Evolutionary conservation across 169 alveolate species (phyloP), one percentile per base, ranked within the genome.

Genomic region (Eimeria praecox): DNA sequence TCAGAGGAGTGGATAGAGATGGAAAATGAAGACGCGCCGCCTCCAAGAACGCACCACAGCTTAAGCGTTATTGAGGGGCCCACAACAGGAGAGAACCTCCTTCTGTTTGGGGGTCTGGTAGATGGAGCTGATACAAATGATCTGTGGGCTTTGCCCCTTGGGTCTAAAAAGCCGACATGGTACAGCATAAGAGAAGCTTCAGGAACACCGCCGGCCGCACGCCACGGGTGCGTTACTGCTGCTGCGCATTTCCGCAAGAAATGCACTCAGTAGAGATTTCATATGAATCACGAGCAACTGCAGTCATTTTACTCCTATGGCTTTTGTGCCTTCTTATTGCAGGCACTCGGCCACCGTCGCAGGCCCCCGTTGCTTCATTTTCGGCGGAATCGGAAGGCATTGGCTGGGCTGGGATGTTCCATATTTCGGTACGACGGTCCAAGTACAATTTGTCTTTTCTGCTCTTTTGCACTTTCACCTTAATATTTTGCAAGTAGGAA

Each of bases 361-460:
- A 27, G 71, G 77, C 35, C 38, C 91, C 35, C 91, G 91, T 18
- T 83, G 91, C 77, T 83, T 83, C 52, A 83, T 83, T 40, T 83
- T 83, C 52, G 91, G 91, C 12, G 91, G 91, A n/a, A 9, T 46
- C 22, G 91, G 91, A 42, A 46, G 27, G 52, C 71, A 83, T 54
- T 83, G 91, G 91, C 6, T 83, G 91, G 91, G 91, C 3, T 83
- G 91, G 91, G 91, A 83, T 16, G 54, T 83, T 46, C 18, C 71
- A 24, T 83, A 49, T n/a, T 83, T 83, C 35, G 91, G 91, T 83
- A 14, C 4, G 91, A 3, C n/a, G 8, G 3, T 24, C 40, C 8
- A 27, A 20, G 38, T 16, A 18, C 46, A 12, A 1, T n/a, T 71
- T 71, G 16, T 71, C 46, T n/a, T 10, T 71, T 64, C 35, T 22